Base-by-base conservation (phyloP, 2,329 filamentous ascomycete genomes). In the Cladosporium sp. region DNA sequence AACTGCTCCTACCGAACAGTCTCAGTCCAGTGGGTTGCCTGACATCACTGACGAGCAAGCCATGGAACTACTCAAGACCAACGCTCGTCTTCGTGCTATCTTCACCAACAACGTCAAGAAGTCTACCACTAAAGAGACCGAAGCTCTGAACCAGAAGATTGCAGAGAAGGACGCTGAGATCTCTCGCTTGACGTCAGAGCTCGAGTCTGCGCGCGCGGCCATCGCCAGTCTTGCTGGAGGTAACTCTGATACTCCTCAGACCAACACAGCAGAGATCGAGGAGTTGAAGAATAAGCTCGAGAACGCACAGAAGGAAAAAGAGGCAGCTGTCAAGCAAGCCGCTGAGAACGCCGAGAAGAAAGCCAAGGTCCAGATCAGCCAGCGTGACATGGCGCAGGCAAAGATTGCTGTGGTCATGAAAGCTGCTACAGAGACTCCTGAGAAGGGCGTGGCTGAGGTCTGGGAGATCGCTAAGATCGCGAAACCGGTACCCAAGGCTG, bases 371-470 rank as follows among this genome's bases (percentile, higher is more conserved):
- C 94, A 92, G 75, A 91, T 96, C 70, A 91, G 89, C 71, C 88
- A 89, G 74, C 79, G 84, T 56, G 86, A 85, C 67, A 79, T 81
- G 10, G 86, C 88, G 0, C 83, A 84, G 59, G 91, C 89, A 5
- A 96, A 95, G 80, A 80, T 96, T 34, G 85, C 86, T 1, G 87
- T 95, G 1, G 91, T 98, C 3, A 86, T 93, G 73, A 91, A 88
- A 56, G 93, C 94, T 14, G 92, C 90, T 0, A 85, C 84, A n/a
- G 90, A 96, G 57, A 97, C 93, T 0, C 94, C 94, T 0, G 84
- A 94, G 72, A 89, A 88, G 75, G 87, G 93, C 0, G 92, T 98
- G 4, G 86, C 82, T 11, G 93, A 97, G 77, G 93, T 97, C 0
- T 97, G 92, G 91, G 88, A 90, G 68, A 81, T 91, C 63, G 93